These are phyloP conservation scores for Penicillium aurantiogriseum DNA, from an alignment of 2,329 filamentous ascomycete species.

Conservation along the genomic window DNA sequence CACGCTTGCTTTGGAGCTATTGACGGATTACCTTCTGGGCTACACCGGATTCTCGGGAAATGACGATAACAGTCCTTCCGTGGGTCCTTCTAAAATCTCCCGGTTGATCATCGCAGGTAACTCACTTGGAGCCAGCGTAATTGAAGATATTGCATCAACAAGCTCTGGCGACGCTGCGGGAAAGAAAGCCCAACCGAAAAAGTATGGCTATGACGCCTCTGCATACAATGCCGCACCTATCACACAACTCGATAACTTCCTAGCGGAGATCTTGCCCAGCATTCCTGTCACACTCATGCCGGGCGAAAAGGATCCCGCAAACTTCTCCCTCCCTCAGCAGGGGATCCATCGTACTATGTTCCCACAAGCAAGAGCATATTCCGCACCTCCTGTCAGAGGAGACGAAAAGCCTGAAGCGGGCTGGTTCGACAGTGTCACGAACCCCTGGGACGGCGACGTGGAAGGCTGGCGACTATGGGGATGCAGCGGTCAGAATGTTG, in stretches of 20 bases:
- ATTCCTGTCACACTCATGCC: slow-evolving; percentile 88
- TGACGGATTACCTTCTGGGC: slow-evolving; percentile 84
- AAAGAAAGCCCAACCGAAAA: slow-evolving; percentile 62
- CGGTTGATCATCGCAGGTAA: slow-evolving; percentile 90
- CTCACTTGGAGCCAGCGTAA: slow-evolving; percentile 60
- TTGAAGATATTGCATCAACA: slow-evolving; percentile 38
- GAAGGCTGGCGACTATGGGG: slow-evolving; percentile 87
- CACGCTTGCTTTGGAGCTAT: slow-evolving; percentile 69
- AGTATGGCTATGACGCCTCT: slow-evolving; percentile 91
- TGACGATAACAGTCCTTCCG: slow-evolving; percentile 51
- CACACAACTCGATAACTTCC: slow-evolving; percentile 77
- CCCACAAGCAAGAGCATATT: slow-evolving; percentile 69
- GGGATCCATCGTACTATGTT: slow-evolving; percentile 92
- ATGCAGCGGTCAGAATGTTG: slow-evolving; percentile 86
- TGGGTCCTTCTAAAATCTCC: slow-evolving; percentile 60
- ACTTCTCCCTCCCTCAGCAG: slow-evolving; percentile 86
- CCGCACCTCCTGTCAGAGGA: slow-evolving; percentile 35
- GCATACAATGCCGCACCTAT: slow-evolving; percentile 85
- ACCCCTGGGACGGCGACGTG: slow-evolving; percentile 87
- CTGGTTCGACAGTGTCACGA: slow-evolving; percentile 88
- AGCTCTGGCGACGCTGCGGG: slow-evolving; percentile 32
- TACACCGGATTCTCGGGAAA: slow-evolving; percentile 59
- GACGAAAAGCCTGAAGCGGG: slow-evolving; percentile 51
- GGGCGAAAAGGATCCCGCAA: slow-evolving; percentile 80
- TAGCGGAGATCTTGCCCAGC: slow-evolving; percentile 75